These are phyloP conservation scores for Miscanthus sacchariflorus DNA, from an alignment of 202 grass and related monocot genomes.

Conservation along the genomic window DNA sequence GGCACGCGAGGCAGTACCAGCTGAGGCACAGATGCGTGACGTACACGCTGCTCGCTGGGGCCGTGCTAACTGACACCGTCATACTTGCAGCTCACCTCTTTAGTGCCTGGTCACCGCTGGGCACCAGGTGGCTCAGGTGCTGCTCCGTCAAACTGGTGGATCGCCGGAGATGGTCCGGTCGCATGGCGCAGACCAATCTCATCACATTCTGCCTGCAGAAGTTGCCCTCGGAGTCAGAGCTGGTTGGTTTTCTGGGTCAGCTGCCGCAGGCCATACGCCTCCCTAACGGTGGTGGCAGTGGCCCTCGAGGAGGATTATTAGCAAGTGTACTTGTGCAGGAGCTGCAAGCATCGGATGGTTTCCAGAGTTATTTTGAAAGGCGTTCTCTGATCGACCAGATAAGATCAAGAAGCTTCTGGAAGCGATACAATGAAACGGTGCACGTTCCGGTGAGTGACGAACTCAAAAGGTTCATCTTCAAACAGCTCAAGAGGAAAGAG, in stretches of 20 bases:
- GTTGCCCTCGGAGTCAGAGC: not conserved
- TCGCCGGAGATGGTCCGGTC: slow-evolving; percentile 37
- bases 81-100: not conserved
- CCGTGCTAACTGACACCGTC: slow-evolving; percentile 2
- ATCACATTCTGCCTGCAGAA: slow-evolving; percentile 40
- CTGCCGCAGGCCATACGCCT: too few relatives aligned
- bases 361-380: too few relatives aligned
- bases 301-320: too few relatives aligned
- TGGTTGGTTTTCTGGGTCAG: too few relatives aligned
- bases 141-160: not conserved
- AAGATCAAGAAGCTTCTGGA: slow-evolving; percentile 21
- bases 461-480: slow-evolving; percentile 39
- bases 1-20: not conserved
- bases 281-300: too few relatives aligned
- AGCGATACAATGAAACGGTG: too few relatives aligned
- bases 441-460: not conserved
- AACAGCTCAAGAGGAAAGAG: too few relatives aligned
- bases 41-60: slow-evolving; percentile 35
- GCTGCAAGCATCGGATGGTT: too few relatives aligned
- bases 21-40: not conserved
- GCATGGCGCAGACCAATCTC: slow-evolving; percentile 53
- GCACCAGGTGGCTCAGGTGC: not conserved
- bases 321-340: too few relatives aligned
- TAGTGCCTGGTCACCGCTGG: slow-evolving; percentile 8
- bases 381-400: too few relatives aligned